Evolutionary conservation across 306 rosid genomes (phyloP).

Genomic region (Hippophae tibetana): DNA sequence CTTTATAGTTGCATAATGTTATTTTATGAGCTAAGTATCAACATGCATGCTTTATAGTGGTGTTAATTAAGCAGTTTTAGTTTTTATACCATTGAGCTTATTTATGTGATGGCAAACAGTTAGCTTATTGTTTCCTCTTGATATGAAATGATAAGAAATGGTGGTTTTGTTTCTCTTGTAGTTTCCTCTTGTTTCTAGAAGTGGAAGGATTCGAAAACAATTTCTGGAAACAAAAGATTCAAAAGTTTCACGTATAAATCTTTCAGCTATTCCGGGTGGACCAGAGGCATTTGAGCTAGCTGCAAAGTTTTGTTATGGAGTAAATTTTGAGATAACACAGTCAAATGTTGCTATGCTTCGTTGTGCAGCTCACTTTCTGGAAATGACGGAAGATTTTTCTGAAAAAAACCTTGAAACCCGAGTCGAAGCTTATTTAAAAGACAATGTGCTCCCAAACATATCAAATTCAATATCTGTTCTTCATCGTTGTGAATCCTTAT

Average conservation of each 20-base stretch:
- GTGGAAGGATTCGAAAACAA: conserved; percentile 77
- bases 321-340: conserved; percentile 56
- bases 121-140: too few species aligned
- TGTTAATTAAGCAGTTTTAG: too few species aligned
- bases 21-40: background rate
- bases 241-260: conserved; percentile 48
- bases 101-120: too few species aligned
- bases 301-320: conserved; percentile 86
- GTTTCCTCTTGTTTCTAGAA: conserved; percentile 89
- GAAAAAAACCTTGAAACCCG: conserved; percentile 64
- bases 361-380: conserved; percentile 62
- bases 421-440: conserved; percentile 63
- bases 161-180: conserved; percentile 18
- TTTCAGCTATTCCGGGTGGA: conserved; percentile 70
- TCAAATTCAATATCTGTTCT: conserved; percentile 75
- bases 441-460: conserved; percentile 55
- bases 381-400: conserved; percentile 83
- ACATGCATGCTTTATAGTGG: too few species aligned
- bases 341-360: conserved; percentile 72
- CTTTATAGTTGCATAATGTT: background rate
- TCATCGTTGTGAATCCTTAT: conserved; percentile 68
- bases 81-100: too few species aligned
- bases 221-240: conserved; percentile 80
- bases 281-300: conserved; percentile 84
- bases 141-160: too few species aligned